Conservation (phyloP, 2,329 filamentous ascomycete species). For the Aspergillus pseudoterreus region DNA sequence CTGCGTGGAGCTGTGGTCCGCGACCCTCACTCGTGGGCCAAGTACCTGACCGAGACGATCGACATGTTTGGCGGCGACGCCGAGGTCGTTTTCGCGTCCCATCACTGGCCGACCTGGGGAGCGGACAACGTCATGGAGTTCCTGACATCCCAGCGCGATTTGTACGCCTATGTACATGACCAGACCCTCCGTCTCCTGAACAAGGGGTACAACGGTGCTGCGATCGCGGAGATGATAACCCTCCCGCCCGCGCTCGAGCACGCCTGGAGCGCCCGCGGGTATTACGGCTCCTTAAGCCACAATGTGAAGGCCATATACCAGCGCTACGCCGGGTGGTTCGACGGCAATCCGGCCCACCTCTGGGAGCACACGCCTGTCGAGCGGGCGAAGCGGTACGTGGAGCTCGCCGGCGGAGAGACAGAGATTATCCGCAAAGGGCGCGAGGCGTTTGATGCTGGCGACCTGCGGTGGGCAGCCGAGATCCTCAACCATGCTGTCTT, state of each 20-base stretch:
- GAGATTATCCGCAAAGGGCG: slow-evolving; percentile 14
- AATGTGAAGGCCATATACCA: slow-evolving; percentile 41
- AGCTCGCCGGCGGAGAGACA: slow-evolving; percentile 19
- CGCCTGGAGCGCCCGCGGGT: slow-evolving; percentile 30
- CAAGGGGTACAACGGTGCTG: slow-evolving; percentile 29
- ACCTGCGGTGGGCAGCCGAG: slow-evolving; percentile 38
- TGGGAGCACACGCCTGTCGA: slow-evolving; percentile 36
- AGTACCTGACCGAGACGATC: slow-evolving; percentile 34
- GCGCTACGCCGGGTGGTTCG: slow-evolving; percentile 31
- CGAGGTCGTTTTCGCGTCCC: slow-evolving; percentile 35
- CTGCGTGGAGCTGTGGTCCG: slow-evolving; percentile 41
- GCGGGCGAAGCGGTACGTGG: slow-evolving; percentile 25
- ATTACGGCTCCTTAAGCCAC: slow-evolving; percentile 36
- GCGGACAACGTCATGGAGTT: slow-evolving; percentile 19
- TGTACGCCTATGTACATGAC: slow-evolving; percentile 41
- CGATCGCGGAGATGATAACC: slow-evolving; percentile 36
- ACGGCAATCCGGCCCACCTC: slow-evolving; percentile 31
- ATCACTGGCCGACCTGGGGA: slow-evolving; percentile 43
- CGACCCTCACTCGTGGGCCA: slow-evolving; percentile 39
- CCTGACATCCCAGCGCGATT: slow-evolving; percentile 35
- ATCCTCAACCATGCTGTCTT: slow-evolving; percentile 35
- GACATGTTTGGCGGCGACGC: slow-evolving; percentile 26
- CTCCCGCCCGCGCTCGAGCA: slow-evolving; percentile 28
- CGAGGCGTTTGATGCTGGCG: slow-evolving; percentile 14
- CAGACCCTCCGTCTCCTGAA: slow-evolving; percentile 40